These are phyloP conservation scores for Paramecium sexaurelia DNA, from an alignment of 73 alveolate species.

Conservation along the genomic window DNA sequence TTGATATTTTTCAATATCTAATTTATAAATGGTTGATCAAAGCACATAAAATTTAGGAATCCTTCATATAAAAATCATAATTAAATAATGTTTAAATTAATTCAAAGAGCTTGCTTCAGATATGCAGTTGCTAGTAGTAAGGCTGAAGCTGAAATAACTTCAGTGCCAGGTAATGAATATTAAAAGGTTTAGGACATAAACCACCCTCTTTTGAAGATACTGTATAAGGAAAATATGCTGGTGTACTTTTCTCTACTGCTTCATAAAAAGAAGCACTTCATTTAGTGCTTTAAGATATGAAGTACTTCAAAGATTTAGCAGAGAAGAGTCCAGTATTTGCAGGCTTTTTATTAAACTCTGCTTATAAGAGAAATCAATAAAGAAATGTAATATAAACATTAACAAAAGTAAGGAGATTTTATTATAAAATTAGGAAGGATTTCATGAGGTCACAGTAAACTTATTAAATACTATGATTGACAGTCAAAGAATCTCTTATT, in stretches of 20 bases:
- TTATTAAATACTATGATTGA: constrained; percentile 78
- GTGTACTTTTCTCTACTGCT: constrained; percentile 80
- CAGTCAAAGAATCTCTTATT: constrained; percentile 74
- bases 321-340: constrained; percentile 67
- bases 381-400: constrained; percentile 69
- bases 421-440: constrained; percentile 53
- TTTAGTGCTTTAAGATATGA: constrained; percentile 75
- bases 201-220: constrained; percentile 79
- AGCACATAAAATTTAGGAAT: neutral
- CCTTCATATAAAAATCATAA: neutral
- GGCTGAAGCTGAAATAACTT: constrained; percentile 32
- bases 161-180: constrained; percentile 28
- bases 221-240: constrained; percentile 80
- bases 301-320: constrained; percentile 66
- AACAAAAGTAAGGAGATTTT: constrained; percentile 43
- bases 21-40: neutral
- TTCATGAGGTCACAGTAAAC: constrained; percentile 70
- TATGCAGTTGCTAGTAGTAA: constrained; percentile 20
- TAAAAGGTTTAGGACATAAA: neutral
- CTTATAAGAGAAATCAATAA: constrained; percentile 63
- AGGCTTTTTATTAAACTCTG: constrained; percentile 68
- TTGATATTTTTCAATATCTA: neutral
- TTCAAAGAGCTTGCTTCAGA: constrained; percentile 2
- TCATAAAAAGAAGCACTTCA: constrained; percentile 70
- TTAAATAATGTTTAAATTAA: constrained; percentile 11